phyloP scores from a whole-genome alignment of 768 basidiomycete species.

The Hirschioporus abietinus region DNA sequence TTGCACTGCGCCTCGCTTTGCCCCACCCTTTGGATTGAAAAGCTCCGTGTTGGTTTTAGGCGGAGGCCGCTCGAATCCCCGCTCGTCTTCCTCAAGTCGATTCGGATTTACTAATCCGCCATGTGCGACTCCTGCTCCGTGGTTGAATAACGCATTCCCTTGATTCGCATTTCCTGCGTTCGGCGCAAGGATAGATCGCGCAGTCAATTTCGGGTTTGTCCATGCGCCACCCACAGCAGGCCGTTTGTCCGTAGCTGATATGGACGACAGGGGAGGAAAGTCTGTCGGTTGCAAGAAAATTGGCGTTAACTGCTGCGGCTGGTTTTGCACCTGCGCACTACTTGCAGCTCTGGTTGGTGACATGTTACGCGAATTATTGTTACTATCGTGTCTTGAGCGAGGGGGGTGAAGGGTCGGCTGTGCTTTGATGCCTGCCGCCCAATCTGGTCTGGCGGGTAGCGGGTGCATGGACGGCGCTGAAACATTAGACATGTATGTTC shows the following conservation, averaged over 20 bases:
- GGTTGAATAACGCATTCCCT: slow-evolving; percentile 33
- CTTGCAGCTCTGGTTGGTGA: slow-evolving; percentile 30
- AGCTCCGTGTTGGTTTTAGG: slow-evolving; percentile 39
- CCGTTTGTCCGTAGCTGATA: slow-evolving; percentile 40
- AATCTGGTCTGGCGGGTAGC: slow-evolving; percentile 78
- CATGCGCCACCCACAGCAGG: slow-evolving; percentile 63
- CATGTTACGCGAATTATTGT: slow-evolving; percentile 31
- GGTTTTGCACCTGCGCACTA: slow-evolving; percentile 17
- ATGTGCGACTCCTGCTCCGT: slow-evolving; percentile 18
- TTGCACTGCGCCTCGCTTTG: slow-evolving; percentile 4
- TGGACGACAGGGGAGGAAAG: slow-evolving; percentile 62
- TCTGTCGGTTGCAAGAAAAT: slow-evolving; percentile 51
- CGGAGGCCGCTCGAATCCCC: slow-evolving; percentile 40
- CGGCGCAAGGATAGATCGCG: slow-evolving; percentile 32
- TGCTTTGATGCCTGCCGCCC: slow-evolving; percentile 82
- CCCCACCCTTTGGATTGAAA: slow-evolving; percentile 28
- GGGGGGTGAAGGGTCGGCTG: slow-evolving; percentile 57
- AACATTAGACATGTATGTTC: slow-evolving; percentile 68
- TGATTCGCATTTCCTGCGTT: slow-evolving; percentile 16
- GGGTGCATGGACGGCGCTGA: slow-evolving; percentile 63
- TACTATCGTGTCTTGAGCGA: slow-evolving; percentile 49
- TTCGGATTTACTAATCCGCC: slow-evolving; percentile 13
- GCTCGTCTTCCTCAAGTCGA: slow-evolving; percentile 42
- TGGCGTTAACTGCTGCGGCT: slow-evolving; percentile 34
- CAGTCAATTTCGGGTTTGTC: slow-evolving; percentile 51